phyloP scores from a whole-genome alignment of 2,329 filamentous ascomycete genomes.

The Talaromyces sp. region DNA sequence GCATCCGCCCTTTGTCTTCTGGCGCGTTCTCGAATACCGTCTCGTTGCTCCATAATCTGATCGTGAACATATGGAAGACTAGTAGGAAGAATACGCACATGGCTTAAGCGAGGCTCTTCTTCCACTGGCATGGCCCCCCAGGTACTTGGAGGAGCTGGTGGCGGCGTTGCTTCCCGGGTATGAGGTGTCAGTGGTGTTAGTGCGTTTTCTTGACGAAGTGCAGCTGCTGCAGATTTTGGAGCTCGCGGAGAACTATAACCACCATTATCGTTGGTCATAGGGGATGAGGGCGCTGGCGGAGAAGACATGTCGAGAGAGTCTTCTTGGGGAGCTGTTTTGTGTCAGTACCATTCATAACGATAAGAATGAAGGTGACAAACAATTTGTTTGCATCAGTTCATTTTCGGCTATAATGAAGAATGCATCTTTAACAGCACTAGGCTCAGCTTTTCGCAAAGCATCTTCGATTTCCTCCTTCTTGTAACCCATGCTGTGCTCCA shows the following conservation, averaged over 20 bases:
- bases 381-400: slow-evolving; percentile 91
- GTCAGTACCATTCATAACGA: slow-evolving; percentile 18
- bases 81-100: slow-evolving; percentile 86
- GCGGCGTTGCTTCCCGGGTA: slow-evolving; percentile 27
- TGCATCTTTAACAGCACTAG: slow-evolving; percentile 96
- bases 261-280: slow-evolving; percentile 30
- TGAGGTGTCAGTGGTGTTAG: slow-evolving; percentile 23
- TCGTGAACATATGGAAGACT: slow-evolving; percentile 88
- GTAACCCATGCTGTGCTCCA: slow-evolving; percentile 98
- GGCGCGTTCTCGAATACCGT: slow-evolving; percentile 28
- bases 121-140: slow-evolving; percentile 35
- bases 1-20: slow-evolving; percentile 48
- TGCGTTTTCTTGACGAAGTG: slow-evolving; percentile 22
- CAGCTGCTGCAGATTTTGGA: slow-evolving; percentile 20
- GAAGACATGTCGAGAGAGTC: slow-evolving; percentile 27
- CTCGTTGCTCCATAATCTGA: slow-evolving; percentile 71
- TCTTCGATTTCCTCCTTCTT: slow-evolving; percentile 93
- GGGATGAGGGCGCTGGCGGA: slow-evolving; percentile 22
- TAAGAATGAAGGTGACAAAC: slow-evolving; percentile 55
- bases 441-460: slow-evolving; percentile 84
- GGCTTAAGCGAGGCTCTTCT: slow-evolving; percentile 63
- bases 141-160: slow-evolving; percentile 25
- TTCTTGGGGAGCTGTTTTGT: slow-evolving; percentile 34
- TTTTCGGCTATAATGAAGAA: slow-evolving; percentile 98
- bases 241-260: slow-evolving; percentile 22